Conservation (phyloP, 768 basidiomycete species). For the Cantharellus cinnabarinus region DNA sequence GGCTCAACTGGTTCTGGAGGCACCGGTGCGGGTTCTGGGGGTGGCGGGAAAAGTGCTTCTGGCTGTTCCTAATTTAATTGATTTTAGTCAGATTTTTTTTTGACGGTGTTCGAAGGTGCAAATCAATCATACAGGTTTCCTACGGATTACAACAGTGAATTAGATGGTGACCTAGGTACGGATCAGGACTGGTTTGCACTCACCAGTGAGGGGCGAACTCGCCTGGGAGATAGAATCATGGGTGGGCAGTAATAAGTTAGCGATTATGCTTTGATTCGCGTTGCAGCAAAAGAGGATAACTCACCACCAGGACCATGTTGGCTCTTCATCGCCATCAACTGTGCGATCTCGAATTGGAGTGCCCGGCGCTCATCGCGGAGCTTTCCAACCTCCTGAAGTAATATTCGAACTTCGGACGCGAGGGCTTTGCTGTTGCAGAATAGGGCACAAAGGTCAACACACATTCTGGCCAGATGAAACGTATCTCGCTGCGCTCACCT, state of each 20-base stretch:
- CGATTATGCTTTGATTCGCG: neutral
- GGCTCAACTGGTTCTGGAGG: neutral
- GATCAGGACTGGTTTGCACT: neutral
- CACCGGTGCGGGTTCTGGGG: neutral
- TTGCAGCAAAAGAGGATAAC: neutral
- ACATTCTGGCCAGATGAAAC: neutral
- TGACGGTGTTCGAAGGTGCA: neutral
- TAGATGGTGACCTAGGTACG: neutral
- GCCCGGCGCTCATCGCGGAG: conserved; percentile 37
- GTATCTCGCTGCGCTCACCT: neutral
- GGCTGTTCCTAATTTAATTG: no score
- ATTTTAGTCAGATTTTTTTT: neutral
- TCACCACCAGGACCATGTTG: conserved; percentile 11
- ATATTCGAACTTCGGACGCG: conserved; percentile 38
- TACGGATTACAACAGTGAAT: neutral
- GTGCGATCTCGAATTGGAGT: conserved; percentile 22
- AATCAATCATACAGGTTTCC: neutral
- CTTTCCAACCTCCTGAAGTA: conserved; percentile 39
- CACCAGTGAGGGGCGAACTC: neutral
- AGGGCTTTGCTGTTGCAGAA: conserved; percentile 29
- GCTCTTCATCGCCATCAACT: conserved; percentile 10
- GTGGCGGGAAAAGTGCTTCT: no score
- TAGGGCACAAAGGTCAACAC: neutral
- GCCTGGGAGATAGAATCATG: neutral
- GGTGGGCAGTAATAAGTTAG: neutral